Evolutionary conservation across 305 asterid species (phyloP).

Genomic region (Ilex paraguariensis): DNA sequence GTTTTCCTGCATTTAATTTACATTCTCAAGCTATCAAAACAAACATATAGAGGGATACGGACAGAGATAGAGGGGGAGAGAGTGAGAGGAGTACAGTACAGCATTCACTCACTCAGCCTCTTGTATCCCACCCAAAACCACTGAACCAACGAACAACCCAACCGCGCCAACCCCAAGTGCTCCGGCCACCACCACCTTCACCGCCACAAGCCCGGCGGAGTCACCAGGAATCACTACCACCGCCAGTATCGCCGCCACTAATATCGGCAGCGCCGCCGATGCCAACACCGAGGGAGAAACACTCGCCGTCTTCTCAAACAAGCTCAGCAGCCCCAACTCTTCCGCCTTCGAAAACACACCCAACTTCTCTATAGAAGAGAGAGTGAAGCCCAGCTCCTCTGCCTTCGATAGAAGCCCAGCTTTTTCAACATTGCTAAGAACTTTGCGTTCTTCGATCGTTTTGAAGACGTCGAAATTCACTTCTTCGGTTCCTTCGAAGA

Average conservation of each 20-base stretch:
- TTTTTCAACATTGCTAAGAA: slow-evolving; percentile 70
- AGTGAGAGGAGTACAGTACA: no score
- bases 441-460: slow-evolving; percentile 75
- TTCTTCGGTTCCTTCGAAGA: slow-evolving; percentile 75
- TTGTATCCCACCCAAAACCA: slow-evolving; percentile 69
- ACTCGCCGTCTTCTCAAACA: slow-evolving; percentile 51
- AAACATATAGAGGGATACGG: no score
- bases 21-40: no score
- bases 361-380: slow-evolving; percentile 73
- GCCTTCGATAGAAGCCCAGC: slow-evolving; percentile 84
- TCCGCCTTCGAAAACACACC: slow-evolving; percentile 81
- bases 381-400: slow-evolving; percentile 61
- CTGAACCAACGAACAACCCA: slow-evolving; percentile 60
- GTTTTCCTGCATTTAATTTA: no score
- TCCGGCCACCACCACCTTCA: slow-evolving; percentile 59
- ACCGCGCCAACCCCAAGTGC: slow-evolving; percentile 56
- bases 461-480: slow-evolving; percentile 72
- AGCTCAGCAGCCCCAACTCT: slow-evolving; percentile 75
- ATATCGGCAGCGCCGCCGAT: slow-evolving; percentile 52
- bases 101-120: slow-evolving; percentile 45
- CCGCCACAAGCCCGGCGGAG: slow-evolving; percentile 56
- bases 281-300: slow-evolving; percentile 61
- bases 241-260: slow-evolving; percentile 52
- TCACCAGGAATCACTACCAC: slow-evolving; percentile 71
- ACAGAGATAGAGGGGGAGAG: no score